Evolutionary conservation across 805 yeast species (phyloP).

Genomic region (Candida taoyuanica): DNA sequence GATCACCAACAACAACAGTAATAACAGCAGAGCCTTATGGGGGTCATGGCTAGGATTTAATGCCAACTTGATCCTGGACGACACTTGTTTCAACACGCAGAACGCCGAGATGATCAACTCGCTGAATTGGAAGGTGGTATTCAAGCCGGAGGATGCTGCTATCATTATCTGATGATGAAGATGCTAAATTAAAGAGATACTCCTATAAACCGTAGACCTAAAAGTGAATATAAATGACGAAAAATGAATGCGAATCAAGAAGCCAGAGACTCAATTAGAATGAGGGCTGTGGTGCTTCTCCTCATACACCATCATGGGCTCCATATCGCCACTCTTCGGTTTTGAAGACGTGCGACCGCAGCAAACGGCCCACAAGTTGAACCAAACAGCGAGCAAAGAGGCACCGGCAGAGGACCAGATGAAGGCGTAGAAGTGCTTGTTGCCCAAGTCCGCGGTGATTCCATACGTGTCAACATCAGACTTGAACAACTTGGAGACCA

Average conservation of each 20-base stretch:
- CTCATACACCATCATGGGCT: constrained; percentile 20
- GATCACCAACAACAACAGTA: too few relatives aligned
- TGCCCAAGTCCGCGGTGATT: constrained; percentile 45
- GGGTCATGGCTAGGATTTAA: constrained; percentile 70
- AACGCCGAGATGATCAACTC: constrained; percentile 49
- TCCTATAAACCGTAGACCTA: constrained; percentile 1
- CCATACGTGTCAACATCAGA: constrained; percentile 46
- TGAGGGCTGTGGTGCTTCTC: constrained; percentile 15
- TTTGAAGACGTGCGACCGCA: constrained; percentile 31
- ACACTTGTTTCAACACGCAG: constrained; percentile 33
- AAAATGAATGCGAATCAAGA: too few relatives aligned
- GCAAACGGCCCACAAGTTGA: constrained; percentile 34
- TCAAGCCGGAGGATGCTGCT: constrained; percentile 50
- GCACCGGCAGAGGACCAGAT: constrained; percentile 62
- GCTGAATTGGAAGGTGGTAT: constrained; percentile 63
- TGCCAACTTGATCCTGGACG: constrained; percentile 56
- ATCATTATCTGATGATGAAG: constrained; percentile 23
- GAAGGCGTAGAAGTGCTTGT: constrained; percentile 46
- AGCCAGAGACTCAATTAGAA: constrained; percentile 3
- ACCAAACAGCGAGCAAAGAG: constrained; percentile 34
- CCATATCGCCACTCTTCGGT: constrained; percentile 4
- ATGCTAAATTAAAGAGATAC: too few relatives aligned
- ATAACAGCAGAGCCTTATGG: constrained; percentile 40
- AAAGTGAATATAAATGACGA: too few relatives aligned
- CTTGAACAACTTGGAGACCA: constrained; percentile 48